These are phyloP conservation scores for Colletotrichum sp. DNA, from an alignment of 2,329 filamentous ascomycete genomes.

Conservation along the genomic window DNA sequence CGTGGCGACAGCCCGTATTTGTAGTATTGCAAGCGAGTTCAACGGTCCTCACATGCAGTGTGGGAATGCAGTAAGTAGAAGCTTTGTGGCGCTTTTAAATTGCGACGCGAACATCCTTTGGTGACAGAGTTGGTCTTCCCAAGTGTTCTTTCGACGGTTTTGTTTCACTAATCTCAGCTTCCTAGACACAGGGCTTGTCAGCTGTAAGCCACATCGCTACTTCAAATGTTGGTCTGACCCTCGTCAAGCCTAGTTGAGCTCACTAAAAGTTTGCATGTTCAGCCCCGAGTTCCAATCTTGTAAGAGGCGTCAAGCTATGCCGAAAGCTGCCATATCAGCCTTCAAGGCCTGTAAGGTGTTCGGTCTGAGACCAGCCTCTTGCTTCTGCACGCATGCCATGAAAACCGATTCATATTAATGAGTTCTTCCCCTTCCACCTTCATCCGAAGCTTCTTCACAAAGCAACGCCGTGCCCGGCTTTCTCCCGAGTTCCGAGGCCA, in stretches of 20 bases:
- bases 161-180: not conserved
- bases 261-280: not conserved
- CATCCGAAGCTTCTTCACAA: not conserved
- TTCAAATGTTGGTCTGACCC: not conserved
- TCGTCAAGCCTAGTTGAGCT: not conserved
- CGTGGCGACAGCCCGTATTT: not conserved
- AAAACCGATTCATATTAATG: not conserved
- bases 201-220: not conserved
- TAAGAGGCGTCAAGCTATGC: not conserved
- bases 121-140: not conserved
- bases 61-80: not conserved
- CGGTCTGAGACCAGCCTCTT: not conserved
- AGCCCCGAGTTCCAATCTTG: not conserved
- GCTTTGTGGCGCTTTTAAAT: not conserved
- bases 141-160: not conserved
- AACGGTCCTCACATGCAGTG: not conserved
- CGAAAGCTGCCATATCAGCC: not conserved
- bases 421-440: not conserved
- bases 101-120: not conserved
- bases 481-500: not conserved
- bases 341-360: not conserved
- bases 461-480: not conserved
- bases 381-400: not conserved
- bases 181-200: not conserved
- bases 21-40: not conserved